Conservation (phyloP, 2,329 filamentous ascomycete genomes). For the Myriosclerotinia duriaeana region DNA sequence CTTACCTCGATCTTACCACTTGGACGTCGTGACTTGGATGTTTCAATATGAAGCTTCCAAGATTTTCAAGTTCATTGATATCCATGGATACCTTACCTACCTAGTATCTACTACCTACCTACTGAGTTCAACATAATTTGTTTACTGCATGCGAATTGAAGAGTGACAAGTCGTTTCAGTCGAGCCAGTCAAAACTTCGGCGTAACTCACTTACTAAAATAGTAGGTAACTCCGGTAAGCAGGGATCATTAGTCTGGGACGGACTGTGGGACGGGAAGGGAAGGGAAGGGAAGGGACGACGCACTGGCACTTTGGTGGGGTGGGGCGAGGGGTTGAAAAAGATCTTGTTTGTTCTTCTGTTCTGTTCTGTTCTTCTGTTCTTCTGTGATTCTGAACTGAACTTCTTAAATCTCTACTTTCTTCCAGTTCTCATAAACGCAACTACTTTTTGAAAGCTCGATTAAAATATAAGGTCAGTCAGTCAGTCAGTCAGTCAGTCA, state of each 20-base stretch:
- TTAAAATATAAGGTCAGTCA: conserved; percentile 11
- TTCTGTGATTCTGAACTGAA: conserved; percentile 15
- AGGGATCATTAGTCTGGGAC: conserved; percentile 19
- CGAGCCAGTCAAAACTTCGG: conserved; percentile 9
- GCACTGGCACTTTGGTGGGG: conserved; percentile 25
- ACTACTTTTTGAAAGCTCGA: conserved; percentile 2
- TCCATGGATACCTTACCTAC: not conserved
- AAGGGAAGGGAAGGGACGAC: conserved; percentile 5
- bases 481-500: conserved; percentile 12
- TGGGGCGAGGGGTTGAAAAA: conserved; percentile 26
- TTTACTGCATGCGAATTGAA: too few relatives aligned
- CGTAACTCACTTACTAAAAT: conserved; percentile 11
- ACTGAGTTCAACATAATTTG: not conserved
- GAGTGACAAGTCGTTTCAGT: not conserved
- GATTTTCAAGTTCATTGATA: not conserved
- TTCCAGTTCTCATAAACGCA: not conserved
- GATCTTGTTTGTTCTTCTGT: conserved; percentile 14
- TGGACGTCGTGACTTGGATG: not conserved
- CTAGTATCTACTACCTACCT: too few relatives aligned
- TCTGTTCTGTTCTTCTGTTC: too few relatives aligned
- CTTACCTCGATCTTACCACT: too few relatives aligned
- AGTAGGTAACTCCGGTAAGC: conserved; percentile 10
- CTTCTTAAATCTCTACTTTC: conserved; percentile 17
- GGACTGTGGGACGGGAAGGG: too few relatives aligned
- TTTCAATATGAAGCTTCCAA: conserved; percentile 13